Evolutionary conservation across 176 grass and related monocot genomes (phyloP).

Genomic region (Avena eriantha): DNA sequence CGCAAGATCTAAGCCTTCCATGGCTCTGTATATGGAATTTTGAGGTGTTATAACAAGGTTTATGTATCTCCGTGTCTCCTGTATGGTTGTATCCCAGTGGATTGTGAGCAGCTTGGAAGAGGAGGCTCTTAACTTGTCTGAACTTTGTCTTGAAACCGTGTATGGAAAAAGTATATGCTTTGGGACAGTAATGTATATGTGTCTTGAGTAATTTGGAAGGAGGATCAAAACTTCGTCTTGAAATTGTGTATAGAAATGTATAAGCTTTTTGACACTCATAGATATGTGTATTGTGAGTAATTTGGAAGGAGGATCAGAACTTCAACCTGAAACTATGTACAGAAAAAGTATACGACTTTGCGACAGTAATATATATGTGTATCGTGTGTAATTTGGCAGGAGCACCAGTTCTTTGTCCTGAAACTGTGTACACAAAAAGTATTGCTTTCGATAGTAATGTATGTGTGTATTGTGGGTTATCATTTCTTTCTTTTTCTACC

Average conservation of each 20-base stretch:
- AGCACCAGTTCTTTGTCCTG: too few species aligned
- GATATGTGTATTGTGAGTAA: not conserved
- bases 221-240: not conserved
- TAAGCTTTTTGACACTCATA: not conserved
- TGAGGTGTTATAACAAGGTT: not conserved
- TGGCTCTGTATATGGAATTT: not conserved
- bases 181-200: not conserved
- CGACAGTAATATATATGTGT: too few species aligned
- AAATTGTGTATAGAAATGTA: too few species aligned
- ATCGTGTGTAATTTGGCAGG: too few species aligned
- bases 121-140: not conserved
- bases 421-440: too few species aligned
- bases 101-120: constrained; percentile 5
- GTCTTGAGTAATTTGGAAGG: not conserved
- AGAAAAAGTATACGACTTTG: too few species aligned
- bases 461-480: too few species aligned
- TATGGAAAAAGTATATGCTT: not conserved
- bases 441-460: too few species aligned
- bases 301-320: not conserved
- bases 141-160: constrained; percentile 15
- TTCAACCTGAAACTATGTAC: too few species aligned
- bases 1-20: constrained; percentile 54
- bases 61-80: not conserved
- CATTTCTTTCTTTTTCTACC: too few species aligned
- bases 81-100: not conserved